Conservation (phyloP, 352 stramenopile species). For the Phytopythium ostracodes region DNA sequence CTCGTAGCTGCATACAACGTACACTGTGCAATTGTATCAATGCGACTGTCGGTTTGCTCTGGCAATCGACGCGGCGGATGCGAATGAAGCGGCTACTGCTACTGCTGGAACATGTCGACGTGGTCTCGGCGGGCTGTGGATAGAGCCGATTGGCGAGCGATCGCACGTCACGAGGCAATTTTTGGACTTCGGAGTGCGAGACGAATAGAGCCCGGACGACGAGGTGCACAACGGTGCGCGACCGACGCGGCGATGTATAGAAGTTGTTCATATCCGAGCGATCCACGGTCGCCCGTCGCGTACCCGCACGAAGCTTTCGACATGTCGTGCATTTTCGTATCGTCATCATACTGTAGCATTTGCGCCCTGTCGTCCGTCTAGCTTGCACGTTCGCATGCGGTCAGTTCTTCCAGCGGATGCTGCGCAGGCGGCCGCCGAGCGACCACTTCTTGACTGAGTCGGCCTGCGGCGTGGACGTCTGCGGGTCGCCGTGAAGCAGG, state of each 20-base stretch:
- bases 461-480: neutral
- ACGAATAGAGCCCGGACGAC: neutral
- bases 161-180: neutral
- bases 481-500: constrained; percentile 1
- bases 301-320: neutral
- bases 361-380: neutral
- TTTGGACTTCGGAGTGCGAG: neutral
- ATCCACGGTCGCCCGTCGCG: neutral
- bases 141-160: neutral
- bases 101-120: neutral
- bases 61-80: neutral
- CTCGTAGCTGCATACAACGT: no score
- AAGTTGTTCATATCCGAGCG: neutral
- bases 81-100: no score
- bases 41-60: neutral
- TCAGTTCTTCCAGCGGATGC: constrained; percentile 22
- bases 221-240: no score
- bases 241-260: neutral
- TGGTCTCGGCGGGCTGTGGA: neutral
- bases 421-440: constrained; percentile 28
- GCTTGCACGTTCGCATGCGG: neutral
- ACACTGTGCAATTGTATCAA: neutral
- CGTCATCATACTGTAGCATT: neutral
- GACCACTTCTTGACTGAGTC: constrained; percentile 20
- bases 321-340: neutral